Base-by-base conservation (phyloP, 257 asterid genomes). In the Penstemon newberryi region DNA sequence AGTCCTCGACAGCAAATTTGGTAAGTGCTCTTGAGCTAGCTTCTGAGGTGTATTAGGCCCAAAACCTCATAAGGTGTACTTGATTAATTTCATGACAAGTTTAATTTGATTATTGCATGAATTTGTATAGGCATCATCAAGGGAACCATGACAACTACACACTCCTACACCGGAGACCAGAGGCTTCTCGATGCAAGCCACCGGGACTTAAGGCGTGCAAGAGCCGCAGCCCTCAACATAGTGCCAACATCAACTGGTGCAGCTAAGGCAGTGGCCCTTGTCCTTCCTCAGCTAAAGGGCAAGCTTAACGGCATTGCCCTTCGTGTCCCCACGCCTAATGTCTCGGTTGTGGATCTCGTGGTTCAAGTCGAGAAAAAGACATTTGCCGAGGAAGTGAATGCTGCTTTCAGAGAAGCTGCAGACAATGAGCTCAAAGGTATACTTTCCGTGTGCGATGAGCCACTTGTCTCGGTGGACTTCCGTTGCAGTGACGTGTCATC, bases 131-230 rank as follows among this genome's bases (percentile, higher is more conserved):
- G 97, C 19, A 93, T 93, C 78, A 90, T 93, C 75, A 93, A 93
- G 81, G 98, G 98, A 75, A 93, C 97, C 18, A 93, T 93, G 98
- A 92, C 98, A 72, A 92, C 98, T n/a, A 92, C 98, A 3, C 98
- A 92, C 93, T 92, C 98, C 63, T 93, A 93, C 88, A 90, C 98
- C 5, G 98, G 97, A 39, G 98, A 93, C 90, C 97, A 93, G 72
- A 82, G 98, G 83, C 94, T 93, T 63, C 97, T 90, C 4, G 98
- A 93, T 40, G 98, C 98, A 0, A 90, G 97, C 86, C 97, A 90
- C 94, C 85, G 98, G 70, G 98, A 93, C 75, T 76, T 93, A 49
- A 76, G 98, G 69, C 98, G 98, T 43, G 98, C 98, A 6, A 65
- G 98, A 43, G 98, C 97, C 3, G 98, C 98, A 12, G 98, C 97